These are phyloP conservation scores for Ceratocystis cubensis DNA, from an alignment of 2,329 filamentous ascomycete genomes.

Conservation along the genomic window DNA sequence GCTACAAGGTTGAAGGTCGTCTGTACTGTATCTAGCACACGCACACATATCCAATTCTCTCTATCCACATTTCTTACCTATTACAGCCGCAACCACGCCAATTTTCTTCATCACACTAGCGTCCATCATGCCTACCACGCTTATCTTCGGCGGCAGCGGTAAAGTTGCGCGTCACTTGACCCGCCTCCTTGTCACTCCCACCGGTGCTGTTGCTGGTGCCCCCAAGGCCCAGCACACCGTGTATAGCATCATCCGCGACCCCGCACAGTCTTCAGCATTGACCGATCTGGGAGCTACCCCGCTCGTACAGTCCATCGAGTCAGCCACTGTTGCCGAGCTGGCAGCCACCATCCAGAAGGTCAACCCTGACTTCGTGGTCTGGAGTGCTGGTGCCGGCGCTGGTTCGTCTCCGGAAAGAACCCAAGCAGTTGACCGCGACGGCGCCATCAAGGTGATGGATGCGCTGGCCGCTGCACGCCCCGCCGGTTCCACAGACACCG, in stretches of 20 bases:
- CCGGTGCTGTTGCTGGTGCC: not conserved
- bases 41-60: not conserved
- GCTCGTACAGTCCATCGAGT: slow-evolving; percentile 34
- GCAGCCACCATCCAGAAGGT: slow-evolving; percentile 28
- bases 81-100: too few species aligned
- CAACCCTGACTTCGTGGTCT: slow-evolving; percentile 28
- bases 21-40: not conserved
- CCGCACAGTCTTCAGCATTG: slow-evolving; percentile 29
- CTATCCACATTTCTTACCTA: too few species aligned
- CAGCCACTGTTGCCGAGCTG: slow-evolving; percentile 29
- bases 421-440: slow-evolving; percentile 34
- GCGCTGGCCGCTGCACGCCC: slow-evolving; percentile 30
- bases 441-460: slow-evolving; percentile 35
- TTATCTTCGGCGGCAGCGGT: slow-evolving; percentile 26
- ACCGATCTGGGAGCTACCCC: slow-evolving; percentile 32
- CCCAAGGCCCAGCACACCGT: slow-evolving; percentile 23
- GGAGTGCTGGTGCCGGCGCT: slow-evolving; percentile 26
- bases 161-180: slow-evolving; percentile 25
- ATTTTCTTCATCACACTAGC: not conserved
- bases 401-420: slow-evolving; percentile 30
- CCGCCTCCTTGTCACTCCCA: slow-evolving; percentile 19
- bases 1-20: too few species aligned
- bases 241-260: slow-evolving; percentile 26
- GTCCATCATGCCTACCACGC: slow-evolving; percentile 23
- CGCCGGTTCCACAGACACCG: not conserved